Conservation (phyloP, 257 asterid genomes). For the Thymus mandschuricus region DNA sequence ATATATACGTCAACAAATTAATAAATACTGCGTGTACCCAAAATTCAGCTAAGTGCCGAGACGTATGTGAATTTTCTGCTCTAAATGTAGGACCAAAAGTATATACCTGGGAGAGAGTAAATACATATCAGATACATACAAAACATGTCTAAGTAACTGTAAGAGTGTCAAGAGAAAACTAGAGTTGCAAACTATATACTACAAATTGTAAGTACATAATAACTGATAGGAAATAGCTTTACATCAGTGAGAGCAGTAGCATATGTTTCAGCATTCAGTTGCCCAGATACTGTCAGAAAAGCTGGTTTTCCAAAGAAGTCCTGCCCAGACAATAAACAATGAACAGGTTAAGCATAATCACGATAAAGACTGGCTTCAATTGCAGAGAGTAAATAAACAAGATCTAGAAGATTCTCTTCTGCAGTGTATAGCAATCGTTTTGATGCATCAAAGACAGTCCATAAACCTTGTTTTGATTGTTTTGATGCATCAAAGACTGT, state of each 20-base stretch:
- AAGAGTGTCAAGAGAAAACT: slow-evolving; percentile 25
- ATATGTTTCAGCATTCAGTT: slow-evolving; percentile 96
- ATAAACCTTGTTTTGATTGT: neutral
- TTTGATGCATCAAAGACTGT: neutral
- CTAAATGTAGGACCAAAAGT: slow-evolving; percentile 99
- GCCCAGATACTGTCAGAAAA: slow-evolving; percentile 96
- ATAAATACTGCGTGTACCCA: slow-evolving; percentile 60
- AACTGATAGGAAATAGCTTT: slow-evolving; percentile 32
- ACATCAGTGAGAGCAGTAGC: slow-evolving; percentile 98
- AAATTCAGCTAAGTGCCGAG: slow-evolving; percentile 95
- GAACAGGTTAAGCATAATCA: slow-evolving; percentile 13
- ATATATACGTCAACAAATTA: slow-evolving; percentile 6
- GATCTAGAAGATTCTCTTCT: slow-evolving; percentile 18
- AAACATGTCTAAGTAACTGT: slow-evolving; percentile 11
- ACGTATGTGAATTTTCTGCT: slow-evolving; percentile 97
- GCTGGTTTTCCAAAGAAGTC: slow-evolving; percentile 98
- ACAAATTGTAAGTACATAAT: slow-evolving; percentile 6
- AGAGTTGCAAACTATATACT: neutral
- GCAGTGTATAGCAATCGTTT: neutral
- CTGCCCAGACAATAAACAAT: slow-evolving; percentile 48
- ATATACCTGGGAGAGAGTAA: slow-evolving; percentile 67
- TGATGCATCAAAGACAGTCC: slow-evolving; percentile 15
- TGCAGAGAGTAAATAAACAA: slow-evolving; percentile 25
- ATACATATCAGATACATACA: slow-evolving; percentile 27
- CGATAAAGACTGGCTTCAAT: slow-evolving; percentile 10